Evolutionary conservation across 75 land plant genomes (phyloP).

Genomic region (Cupressus sempervirens): DNA sequence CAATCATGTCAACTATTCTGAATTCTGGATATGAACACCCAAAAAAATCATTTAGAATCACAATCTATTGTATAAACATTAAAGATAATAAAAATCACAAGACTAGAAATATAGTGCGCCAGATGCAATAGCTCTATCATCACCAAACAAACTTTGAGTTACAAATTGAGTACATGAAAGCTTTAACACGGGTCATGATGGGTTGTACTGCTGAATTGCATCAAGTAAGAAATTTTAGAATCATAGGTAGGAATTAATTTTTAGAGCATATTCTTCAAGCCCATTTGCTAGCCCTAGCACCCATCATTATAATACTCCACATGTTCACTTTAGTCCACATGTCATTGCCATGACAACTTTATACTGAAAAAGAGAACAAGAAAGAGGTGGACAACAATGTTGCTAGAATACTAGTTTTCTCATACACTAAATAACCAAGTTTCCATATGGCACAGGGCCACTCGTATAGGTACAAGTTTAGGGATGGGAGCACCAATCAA

Average conservation of each 20-base stretch:
- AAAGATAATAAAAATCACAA: not conserved
- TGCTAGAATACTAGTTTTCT: too few species aligned
- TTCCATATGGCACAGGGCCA: too few species aligned
- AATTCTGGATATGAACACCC: slow-evolving; percentile 14
- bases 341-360: not conserved
- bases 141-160: not conserved
- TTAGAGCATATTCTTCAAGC: too few species aligned
- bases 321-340: too few species aligned
- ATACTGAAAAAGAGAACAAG: too few species aligned
- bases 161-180: not conserved
- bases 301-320: too few species aligned
- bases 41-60: slow-evolving; percentile 14
- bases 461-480: too few species aligned
- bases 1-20: slow-evolving; percentile 16
- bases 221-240: not conserved
- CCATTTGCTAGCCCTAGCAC: too few species aligned
- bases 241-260: not conserved
- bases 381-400: too few species aligned
- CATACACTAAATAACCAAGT: too few species aligned
- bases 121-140: not conserved
- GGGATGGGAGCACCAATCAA: too few species aligned
- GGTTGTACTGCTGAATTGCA: not conserved
- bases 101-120: not conserved
- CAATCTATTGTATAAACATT: not conserved
- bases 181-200: not conserved